Percentiles rank a stretch among this genome's conserved stretches.
phyloP scores from a whole-genome alignment of 73 alveolate genomes.

The Tetrahymena thermophila region DNA sequence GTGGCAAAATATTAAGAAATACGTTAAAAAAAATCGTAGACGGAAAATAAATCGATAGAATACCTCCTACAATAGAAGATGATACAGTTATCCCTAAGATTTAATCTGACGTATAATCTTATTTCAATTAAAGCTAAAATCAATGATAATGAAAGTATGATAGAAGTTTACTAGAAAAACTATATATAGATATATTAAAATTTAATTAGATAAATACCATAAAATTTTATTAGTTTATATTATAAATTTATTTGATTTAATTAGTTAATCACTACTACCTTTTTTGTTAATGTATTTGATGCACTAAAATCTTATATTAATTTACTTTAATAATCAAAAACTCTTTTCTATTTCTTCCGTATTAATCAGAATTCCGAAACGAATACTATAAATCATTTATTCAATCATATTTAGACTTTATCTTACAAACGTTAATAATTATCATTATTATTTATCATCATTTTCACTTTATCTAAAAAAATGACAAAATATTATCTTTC shows the following conservation, averaged over 20 bases:
- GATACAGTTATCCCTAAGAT: conserved; percentile 15
- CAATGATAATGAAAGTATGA: not conserved
- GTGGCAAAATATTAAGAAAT: conserved; percentile 90
- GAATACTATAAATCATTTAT: not conserved
- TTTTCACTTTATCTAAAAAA: not conserved
- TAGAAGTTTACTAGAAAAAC: not conserved
- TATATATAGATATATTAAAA: not conserved
- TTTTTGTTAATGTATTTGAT: not conserved
- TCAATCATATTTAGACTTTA: not conserved
- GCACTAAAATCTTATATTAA: not conserved
- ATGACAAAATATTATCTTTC: not conserved
- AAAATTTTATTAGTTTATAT: not conserved
- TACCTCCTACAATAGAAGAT: conserved; percentile 43
- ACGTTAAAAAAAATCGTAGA: conserved; percentile 64
- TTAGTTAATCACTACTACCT: not conserved
- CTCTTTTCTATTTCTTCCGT: not conserved
- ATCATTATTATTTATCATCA: not conserved
- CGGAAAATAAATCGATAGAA: conserved; percentile 17
- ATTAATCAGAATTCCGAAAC: not conserved
- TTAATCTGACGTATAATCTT: not conserved
- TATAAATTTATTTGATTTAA: not conserved
- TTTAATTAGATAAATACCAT: not conserved
- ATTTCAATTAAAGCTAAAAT: not conserved
- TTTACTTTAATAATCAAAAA: not conserved
- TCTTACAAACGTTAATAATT: not conserved